phyloP scores from a whole-genome alignment of 2,329 filamentous ascomycete species.

The Paraconiothyrium brasiliense region DNA sequence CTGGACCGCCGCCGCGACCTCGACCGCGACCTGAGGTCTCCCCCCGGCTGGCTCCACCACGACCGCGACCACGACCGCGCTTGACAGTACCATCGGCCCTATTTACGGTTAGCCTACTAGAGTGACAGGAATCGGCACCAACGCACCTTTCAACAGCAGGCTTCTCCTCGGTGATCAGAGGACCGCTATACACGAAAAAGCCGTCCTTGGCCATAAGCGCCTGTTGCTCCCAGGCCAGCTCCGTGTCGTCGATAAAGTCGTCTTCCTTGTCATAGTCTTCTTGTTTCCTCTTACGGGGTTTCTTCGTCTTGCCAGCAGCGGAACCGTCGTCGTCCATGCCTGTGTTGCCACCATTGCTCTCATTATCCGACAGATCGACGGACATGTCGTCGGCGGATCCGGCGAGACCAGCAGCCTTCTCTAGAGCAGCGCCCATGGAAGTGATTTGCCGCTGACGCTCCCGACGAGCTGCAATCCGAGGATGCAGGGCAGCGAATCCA shows the following conservation, averaged over 20 bases:
- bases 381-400: conserved; percentile 82
- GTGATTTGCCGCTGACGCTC: conserved; percentile 89
- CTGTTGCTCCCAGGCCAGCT: conserved; percentile 93
- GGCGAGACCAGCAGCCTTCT: conserved; percentile 73
- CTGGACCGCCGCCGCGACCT: conserved; percentile 65
- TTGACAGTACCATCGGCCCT: conserved; percentile 79
- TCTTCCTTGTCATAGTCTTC: conserved; percentile 75
- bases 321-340: conserved; percentile 61
- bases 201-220: conserved; percentile 94
- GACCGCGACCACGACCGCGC: conserved; percentile 67
- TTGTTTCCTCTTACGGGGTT: conserved; percentile 80
- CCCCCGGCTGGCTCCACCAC: conserved; percentile 58
- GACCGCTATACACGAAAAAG: conserved; percentile 97
- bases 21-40: conserved; percentile 53
- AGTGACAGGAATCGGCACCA: background rate
- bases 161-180: conserved; percentile 88
- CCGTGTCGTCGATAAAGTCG: conserved; percentile 85
- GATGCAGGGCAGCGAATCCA: conserved; percentile 92
- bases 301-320: conserved; percentile 66
- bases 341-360: conserved; percentile 89
- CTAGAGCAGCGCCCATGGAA: conserved; percentile 84
- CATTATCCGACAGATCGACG: conserved; percentile 74
- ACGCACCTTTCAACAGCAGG: conserved; percentile 69
- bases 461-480: conserved; percentile 85
- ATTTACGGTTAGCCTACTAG: conserved; percentile 38